phyloP scores from a whole-genome alignment of 2,329 filamentous ascomycete species.

The Cryoendolithus antarcticus region DNA sequence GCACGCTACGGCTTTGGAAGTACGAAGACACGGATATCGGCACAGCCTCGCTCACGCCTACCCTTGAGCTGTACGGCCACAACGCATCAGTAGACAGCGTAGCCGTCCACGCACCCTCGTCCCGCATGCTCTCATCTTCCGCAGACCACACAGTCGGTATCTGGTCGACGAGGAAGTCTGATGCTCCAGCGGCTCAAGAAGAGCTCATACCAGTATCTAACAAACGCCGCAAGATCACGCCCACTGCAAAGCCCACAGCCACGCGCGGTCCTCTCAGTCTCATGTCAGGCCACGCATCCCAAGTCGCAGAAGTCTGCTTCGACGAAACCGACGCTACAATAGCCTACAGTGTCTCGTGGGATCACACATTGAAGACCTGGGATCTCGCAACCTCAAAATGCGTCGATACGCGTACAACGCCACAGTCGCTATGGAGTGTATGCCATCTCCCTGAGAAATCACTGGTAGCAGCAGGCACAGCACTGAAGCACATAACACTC shows the following conservation, averaged over 20 bases:
- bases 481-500: slow-evolving; percentile 78
- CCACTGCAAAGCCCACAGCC: slow-evolving; percentile 35
- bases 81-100: slow-evolving; percentile 61
- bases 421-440: slow-evolving; percentile 71
- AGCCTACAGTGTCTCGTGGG: slow-evolving; percentile 81
- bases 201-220: slow-evolving; percentile 53
- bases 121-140: slow-evolving; percentile 73
- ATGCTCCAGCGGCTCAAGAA: slow-evolving; percentile 60
- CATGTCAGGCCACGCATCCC: slow-evolving; percentile 57
- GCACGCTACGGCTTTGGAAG: slow-evolving; percentile 81
- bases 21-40: slow-evolving; percentile 55
- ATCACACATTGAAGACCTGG: slow-evolving; percentile 82
- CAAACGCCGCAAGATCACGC: slow-evolving; percentile 62
- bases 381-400: slow-evolving; percentile 71
- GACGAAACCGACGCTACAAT: slow-evolving; percentile 75
- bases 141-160: slow-evolving; percentile 74
- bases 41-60: slow-evolving; percentile 47
- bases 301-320: slow-evolving; percentile 72
- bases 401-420: slow-evolving; percentile 72
- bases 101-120: slow-evolving; percentile 59
- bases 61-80: slow-evolving; percentile 76
- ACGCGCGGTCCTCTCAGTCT: slow-evolving; percentile 71
- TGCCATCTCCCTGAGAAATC: slow-evolving; percentile 56
- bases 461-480: slow-evolving; percentile 63
- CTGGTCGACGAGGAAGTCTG: slow-evolving; percentile 71